Evolutionary conservation across 768 basidiomycete genomes (phyloP).

Genomic region (Boletus insuetus): DNA sequence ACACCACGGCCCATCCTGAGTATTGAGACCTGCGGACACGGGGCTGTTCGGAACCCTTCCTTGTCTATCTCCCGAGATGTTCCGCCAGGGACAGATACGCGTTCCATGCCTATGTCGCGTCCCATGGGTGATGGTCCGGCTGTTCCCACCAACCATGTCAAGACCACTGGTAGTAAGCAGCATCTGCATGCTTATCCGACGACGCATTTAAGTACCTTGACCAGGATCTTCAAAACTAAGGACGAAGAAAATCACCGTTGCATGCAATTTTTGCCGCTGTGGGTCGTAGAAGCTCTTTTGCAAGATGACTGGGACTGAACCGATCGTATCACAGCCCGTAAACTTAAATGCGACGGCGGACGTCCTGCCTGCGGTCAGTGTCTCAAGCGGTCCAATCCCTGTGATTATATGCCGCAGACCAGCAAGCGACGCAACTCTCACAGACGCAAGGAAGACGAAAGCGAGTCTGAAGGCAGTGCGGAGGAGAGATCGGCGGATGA

Average conservation of each 20-base stretch:
- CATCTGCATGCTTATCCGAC: conserved; percentile 5
- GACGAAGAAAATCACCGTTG: conserved; percentile 84
- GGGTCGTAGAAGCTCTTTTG: conserved; percentile 34
- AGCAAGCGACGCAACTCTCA: conserved; percentile 70
- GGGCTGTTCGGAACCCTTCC: conserved; percentile 43
- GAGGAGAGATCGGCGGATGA: conserved; percentile 55
- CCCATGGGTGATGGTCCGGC: conserved; percentile 34
- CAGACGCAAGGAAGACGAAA: conserved; percentile 59
- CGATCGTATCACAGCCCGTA: conserved; percentile 56
- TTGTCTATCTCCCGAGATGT: conserved; percentile 48
- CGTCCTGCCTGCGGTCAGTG: conserved; percentile 83
- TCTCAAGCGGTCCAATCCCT: conserved; percentile 70
- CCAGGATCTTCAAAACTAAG: conserved; percentile 62
- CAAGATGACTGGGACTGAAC: conserved; percentile 16
- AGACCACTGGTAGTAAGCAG: conserved; percentile 38
- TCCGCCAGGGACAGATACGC: conserved; percentile 43
- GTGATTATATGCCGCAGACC: conserved; percentile 74
- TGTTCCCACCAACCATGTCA: conserved; percentile 30
- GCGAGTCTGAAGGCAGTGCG: conserved; percentile 60
- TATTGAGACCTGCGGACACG: conserved; percentile 56
- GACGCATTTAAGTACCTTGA: conserved; percentile 15
- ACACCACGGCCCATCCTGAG: conserved; percentile 55
- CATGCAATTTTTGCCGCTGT: conserved; percentile 92
- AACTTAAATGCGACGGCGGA: conserved; percentile 86
- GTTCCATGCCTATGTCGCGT: conserved; percentile 42